Percentiles rank a stretch among this genome's conserved stretches.
Evolutionary conservation across 2,329 filamentous ascomycete species (phyloP).

Genomic region (Colletotrichum chrysophilum): DNA sequence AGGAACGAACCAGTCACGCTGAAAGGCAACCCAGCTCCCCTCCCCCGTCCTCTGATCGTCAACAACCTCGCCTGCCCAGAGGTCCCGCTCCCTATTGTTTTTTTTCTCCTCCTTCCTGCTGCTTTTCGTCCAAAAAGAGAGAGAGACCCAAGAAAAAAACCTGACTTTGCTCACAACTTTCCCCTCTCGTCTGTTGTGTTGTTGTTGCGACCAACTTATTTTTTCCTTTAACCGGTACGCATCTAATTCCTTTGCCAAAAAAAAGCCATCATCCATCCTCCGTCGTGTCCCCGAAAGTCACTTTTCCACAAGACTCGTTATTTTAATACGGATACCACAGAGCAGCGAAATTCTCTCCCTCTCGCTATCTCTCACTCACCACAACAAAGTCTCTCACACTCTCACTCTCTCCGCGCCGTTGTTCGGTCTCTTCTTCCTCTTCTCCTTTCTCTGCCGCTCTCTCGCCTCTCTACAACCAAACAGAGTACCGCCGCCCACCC

Average conservation of each 20-base stretch:
- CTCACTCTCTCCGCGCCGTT: neutral
- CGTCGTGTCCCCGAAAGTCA: neutral
- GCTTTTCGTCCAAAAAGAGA: neutral
- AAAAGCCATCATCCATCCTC: neutral
- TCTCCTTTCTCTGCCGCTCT: slow-evolving; percentile 23
- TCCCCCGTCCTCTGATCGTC: neutral
- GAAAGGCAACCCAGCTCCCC: neutral
- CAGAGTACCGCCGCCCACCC: neutral
- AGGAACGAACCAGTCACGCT: neutral
- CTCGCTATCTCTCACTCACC: neutral
- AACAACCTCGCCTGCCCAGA: slow-evolving; percentile 8
- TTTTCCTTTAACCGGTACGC: slow-evolving; percentile 7
- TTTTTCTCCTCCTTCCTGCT: neutral
- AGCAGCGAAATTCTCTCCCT: neutral
- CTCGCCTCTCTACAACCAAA: slow-evolving; percentile 18
- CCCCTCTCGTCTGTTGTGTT: slow-evolving; percentile 6
- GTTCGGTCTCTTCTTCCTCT: slow-evolving; percentile 17
- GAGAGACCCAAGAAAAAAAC: neutral
- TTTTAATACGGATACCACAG: slow-evolving; percentile 16
- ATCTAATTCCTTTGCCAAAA: neutral
- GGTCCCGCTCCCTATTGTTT: slow-evolving; percentile 4
- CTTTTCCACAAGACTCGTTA: neutral
- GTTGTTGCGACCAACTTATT: neutral
- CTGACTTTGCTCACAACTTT: neutral
- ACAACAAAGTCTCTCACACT: neutral